These are phyloP conservation scores for Arabis alpina DNA, from an alignment of 345 rosid genomes.

Conservation along the genomic window DNA sequence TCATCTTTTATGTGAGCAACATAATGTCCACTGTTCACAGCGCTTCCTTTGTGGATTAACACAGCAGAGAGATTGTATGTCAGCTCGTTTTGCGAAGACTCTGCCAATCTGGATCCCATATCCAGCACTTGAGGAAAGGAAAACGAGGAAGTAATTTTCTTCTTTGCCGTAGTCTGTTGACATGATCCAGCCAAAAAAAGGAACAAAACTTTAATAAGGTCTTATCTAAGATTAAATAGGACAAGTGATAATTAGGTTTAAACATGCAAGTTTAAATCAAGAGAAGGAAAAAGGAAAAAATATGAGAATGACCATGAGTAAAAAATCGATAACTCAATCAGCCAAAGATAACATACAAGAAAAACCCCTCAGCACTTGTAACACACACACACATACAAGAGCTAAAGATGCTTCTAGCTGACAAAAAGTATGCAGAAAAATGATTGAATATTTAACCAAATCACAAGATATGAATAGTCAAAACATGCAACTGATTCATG, in stretches of 20 bases:
- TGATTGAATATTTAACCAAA: background rate
- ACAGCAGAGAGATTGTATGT: slow-evolving; percentile 86
- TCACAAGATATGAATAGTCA: slow-evolving; percentile 26
- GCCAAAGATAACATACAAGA: slow-evolving; percentile 19
- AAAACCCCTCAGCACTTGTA: slow-evolving; percentile 5
- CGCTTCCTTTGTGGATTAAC: slow-evolving; percentile 95
- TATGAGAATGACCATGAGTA: slow-evolving; percentile 24
- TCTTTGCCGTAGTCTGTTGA: slow-evolving; percentile 91
- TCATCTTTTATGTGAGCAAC: slow-evolving; percentile 96
- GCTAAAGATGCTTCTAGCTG: slow-evolving; percentile 14
- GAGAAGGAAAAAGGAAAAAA: slow-evolving; percentile 24
- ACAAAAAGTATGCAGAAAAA: slow-evolving; percentile 17
- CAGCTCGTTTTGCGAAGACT: slow-evolving; percentile 63
- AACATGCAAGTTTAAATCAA: slow-evolving; percentile 22
- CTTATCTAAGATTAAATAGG: slow-evolving; percentile 4
- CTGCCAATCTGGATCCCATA: slow-evolving; percentile 76
- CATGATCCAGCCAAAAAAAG: slow-evolving; percentile 46
- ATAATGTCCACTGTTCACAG: slow-evolving; percentile 97
- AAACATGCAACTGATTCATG: background rate
- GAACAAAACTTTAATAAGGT: slow-evolving; percentile 10
- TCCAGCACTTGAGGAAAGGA: slow-evolving; percentile 82
- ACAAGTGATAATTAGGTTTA: slow-evolving; percentile 10
- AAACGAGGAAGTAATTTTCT: slow-evolving; percentile 88
- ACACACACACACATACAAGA: slow-evolving; percentile 24
- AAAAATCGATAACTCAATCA: slow-evolving; percentile 19